Base-by-base conservation (phyloP, 2,329 filamentous ascomycete genomes). In the Fusarium pilosicola region DNA sequence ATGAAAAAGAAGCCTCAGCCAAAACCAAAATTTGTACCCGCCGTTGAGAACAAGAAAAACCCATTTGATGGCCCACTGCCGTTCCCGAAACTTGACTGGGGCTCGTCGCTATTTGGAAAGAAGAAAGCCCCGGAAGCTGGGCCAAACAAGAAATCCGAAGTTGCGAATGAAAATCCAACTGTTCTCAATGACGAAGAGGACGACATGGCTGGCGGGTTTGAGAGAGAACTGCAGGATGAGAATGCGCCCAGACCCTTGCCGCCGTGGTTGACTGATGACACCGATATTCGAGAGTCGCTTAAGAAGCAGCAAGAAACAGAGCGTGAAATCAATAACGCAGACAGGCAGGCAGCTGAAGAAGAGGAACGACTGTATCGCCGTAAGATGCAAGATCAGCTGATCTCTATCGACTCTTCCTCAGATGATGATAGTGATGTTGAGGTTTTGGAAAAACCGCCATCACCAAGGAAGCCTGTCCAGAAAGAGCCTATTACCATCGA, bases 51-150 rank as follows among this genome's bases (percentile, higher is more conserved):
- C 56, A 85, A 88, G 41, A 89, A 88, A 73, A 90, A 90, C 75
- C 86, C 89, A 0, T 90, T 97, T 78, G 89, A 90, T 73, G 96
- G 96, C 0, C 94, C 95, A 0, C 82, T 99, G 10, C 96, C 96
- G 0, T 99, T 99, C 78, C 95, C 97, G 76, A 96, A 94, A 78
- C 86, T 97, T 4, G 90, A 93, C 49, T 91, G 88, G 86, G 91
- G 89, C 58, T 91, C 89, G 6, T 88, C 86, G 3, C 84, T 91
- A 5, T 91, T 90, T 68, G 82, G 82, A 10, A 86, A 85, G 71
- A 86, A 84, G 62, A 68, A 74, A 12, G 61, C 65, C 2, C 73
- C 80, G 15, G 77, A 77, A 49, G 18, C 30, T n/a, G 59, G 32
- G 8, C 52, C 46, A 26, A 70, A 28, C 10, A 70, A 59, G 41